Conservation (phyloP, 2,329 filamentous ascomycete species). For the Penicillium sp. region DNA sequence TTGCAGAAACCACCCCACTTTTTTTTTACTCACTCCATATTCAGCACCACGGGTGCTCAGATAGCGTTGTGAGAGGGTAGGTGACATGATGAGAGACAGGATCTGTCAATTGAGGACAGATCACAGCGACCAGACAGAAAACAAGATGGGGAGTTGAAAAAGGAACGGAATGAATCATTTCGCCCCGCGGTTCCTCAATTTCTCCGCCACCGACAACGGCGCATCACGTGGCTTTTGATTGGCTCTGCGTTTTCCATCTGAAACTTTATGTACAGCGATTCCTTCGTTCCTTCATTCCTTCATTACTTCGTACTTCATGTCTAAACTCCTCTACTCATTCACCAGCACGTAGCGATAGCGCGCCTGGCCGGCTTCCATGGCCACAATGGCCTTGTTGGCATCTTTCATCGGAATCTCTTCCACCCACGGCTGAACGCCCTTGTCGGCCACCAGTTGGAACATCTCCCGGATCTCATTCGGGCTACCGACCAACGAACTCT, state of each 20-base stretch:
- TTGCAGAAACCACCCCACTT: constrained; percentile 2
- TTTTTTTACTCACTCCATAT: constrained; percentile 24
- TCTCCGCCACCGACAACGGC: constrained; percentile 24
- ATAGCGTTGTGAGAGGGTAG: constrained; percentile 30
- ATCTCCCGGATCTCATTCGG: constrained; percentile 42
- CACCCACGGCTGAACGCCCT: constrained; percentile 40
- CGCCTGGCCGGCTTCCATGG: constrained; percentile 43
- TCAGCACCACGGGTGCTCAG: constrained; percentile 31
- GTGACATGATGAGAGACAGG: constrained; percentile 4
- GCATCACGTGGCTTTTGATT: constrained; percentile 19
- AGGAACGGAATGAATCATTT: constrained; percentile 1
- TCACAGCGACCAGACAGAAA: no score
- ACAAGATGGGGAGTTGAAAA: no score
- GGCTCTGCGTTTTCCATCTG: no score
- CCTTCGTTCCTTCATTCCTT: constrained; percentile 1
- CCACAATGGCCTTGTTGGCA: constrained; percentile 41
- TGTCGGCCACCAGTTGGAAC: constrained; percentile 40
- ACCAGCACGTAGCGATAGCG: constrained; percentile 45
- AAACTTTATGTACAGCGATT: no score
- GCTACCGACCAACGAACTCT: constrained; percentile 43
- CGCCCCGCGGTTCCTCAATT: no score
- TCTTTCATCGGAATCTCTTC: constrained; percentile 41
- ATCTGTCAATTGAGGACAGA: no score
- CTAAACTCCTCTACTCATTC: constrained; percentile 30
- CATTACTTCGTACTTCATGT: constrained; percentile 5